Base-by-base conservation (phyloP, 1,139 yeast genomes). In the Citeromyces hawaiiensis region DNA sequence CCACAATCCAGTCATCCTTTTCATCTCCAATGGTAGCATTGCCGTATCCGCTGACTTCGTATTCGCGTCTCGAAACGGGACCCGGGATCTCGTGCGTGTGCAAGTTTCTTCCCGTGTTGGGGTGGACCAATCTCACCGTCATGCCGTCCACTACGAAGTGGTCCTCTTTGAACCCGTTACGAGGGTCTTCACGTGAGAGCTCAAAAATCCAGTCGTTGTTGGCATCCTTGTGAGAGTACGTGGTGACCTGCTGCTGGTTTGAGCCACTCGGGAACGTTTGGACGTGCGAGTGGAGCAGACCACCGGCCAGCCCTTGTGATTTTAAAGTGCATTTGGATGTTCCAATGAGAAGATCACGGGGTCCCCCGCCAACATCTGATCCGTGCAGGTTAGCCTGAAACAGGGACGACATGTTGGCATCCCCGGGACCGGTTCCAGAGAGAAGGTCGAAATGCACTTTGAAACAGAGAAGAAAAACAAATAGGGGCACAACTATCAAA, bases 211-310 rank as follows among this genome's bases (percentile, higher is more conserved):
- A 91, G 52, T 86, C 79, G 60, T 91, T 91, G 66, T 91, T 91
- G 42, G 76, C 53, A 61, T 91, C 99, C 63, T 85, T 85, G 66
- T 86, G 96, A 40, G 86, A 76, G 59, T 91, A 91, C 29, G 95
- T 83, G 36, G 98, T 91, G 42, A 91, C 83, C 63, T 91, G 98
- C 63, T 91, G 97, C 64, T 91, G 99, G 51, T 74, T 71, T 15
- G 97, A 88, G 42, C 99, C 99, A 53, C 78, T 94, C 36, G 98
- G 98, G 66, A 68, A 91, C 10, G 86, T 68, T 64, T 91, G 97
- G 39, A 83, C 76, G 58, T 91, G 99, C 10, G 98, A 91, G 63
- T 91, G 99, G 53, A 91, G 72, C 50, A 93, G 68, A 35, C 94
- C 94, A 47, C 96, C 96, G 45, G 91, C 80, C 48, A 87, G 70